Evolutionary conservation across 257 asterid species (phyloP), one percentile per base, ranked within the genome.

Genomic region (Eucommia ulmoides): DNA sequence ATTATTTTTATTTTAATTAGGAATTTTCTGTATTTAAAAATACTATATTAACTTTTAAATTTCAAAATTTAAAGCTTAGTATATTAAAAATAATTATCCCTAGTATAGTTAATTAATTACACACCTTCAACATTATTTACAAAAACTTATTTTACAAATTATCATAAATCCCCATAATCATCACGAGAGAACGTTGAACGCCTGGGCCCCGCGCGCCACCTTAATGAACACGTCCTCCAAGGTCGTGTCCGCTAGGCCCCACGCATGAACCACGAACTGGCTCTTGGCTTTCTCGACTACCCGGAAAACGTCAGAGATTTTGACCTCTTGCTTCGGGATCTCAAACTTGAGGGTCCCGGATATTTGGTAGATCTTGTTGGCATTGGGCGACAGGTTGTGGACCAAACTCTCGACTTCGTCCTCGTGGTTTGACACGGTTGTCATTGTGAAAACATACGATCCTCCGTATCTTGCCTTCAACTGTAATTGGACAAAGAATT

Each of bases 171-270:
- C n/a, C n/a, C n/a, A n/a, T n/a, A n/a, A n/a, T n/a, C n/a, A 38
- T 80, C 68, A 83, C 9, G 91, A 76, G 53, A 82, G 84, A 48
- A 56, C 64, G 41, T 48, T 76, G 66, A 61, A 70, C 8, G 85
- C 71, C 41, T 85, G 94, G 62, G 94, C 82, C 17, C 68, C 84
- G 24, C 84, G 69, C 18, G 98, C 98, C 55, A 89, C 98, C 78
- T 89, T 89, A 45, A 89, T 89, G 23, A 89, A 89, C 11, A 85
- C 98, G 54, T 89, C 98, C 60, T 89, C 96, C 44, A 89, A 66
- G 3, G 96, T 89, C 8, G 98, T 89, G 58, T 89, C 94, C 0
- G 94, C 93, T 45, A 89, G 55, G 23, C 97, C 97, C 97, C 96
- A 85, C 20, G 98, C 98, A 50, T 89, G 79, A 54, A 89, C 93